Conservation (phyloP, 169 alveolate species). For the Eimeria mitis region DNA sequence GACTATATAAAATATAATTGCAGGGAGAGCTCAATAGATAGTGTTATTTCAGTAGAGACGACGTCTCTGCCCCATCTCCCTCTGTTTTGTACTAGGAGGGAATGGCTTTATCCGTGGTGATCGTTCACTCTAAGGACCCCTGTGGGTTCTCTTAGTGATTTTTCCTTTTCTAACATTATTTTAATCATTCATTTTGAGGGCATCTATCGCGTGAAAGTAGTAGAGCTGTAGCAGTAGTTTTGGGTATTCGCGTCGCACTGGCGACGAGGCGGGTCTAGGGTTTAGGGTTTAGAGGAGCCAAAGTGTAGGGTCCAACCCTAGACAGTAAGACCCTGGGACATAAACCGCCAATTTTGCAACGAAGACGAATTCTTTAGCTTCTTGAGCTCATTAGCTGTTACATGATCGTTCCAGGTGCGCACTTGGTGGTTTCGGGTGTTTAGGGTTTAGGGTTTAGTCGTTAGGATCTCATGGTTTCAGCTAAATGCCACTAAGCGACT, state of each 20-base stretch:
- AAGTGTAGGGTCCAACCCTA: neutral
- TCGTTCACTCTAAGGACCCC: neutral
- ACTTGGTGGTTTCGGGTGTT: neutral
- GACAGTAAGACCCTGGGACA: neutral
- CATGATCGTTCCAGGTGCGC: neutral
- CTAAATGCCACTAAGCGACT: neutral
- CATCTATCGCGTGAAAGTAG: neutral
- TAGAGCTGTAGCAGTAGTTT: neutral
- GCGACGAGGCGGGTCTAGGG: neutral
- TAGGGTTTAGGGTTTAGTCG: too few species aligned
- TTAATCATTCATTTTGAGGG: neutral
- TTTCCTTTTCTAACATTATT: neutral
- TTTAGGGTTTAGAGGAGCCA: neutral
- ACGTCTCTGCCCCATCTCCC: neutral
- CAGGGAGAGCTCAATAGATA: too few species aligned
- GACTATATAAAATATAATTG: too few species aligned
- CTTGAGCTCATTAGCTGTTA: neutral
- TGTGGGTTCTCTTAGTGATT: neutral
- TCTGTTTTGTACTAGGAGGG: neutral
- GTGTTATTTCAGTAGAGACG: neutral
- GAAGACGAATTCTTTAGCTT: neutral
- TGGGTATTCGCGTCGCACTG: neutral
- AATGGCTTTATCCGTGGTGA: neutral
- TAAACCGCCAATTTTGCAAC: neutral
- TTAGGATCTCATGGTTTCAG: neutral